Evolutionary conservation across 106 monocot species (phyloP), one percentile per base, ranked within the genome.

Genomic region (Phalaenopsis aphrodite): DNA sequence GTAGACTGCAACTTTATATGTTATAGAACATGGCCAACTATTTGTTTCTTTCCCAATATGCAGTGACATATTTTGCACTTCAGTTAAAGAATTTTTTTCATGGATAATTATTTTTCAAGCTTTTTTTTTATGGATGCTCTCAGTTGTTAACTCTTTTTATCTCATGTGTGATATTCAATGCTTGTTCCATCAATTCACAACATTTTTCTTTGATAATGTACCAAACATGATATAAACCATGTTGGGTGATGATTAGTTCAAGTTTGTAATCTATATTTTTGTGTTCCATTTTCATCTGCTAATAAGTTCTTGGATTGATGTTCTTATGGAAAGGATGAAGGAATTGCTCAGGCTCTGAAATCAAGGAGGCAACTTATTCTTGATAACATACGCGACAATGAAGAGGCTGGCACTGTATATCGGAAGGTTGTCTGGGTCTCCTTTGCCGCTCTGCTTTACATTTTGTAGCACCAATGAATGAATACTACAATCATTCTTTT

Each of bases 381-480:
- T 81, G 98, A 95, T 67, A 99, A 99, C 76, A 93, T 99, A 55
- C 90, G 98, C 71, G 94, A 99, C 66, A 99, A 99, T 84, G 98
- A 99, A 78, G 98, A 99, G 85, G 93, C 94, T 83, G 98, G 93
- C 81, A 76, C 92, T 76, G 75, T 84, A 16, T 99, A 99, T 79
- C 85, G 80, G 55, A 99, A 99, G 98, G 98, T 99, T 18, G 30
- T 45, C 42, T 64, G 10, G 65, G 36, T 68, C 17, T 83, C 55
- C 48, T 56, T 38, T 73, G 12, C 23, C 48, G 19, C 52, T 66
- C 80, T 21, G 17, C 6, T 79, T 77, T 79, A 15, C 18, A 56
- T 61, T 57, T 7, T 5, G 36, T 19, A 78, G n/a, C 10, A 55
- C 36, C 43, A 17, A 56, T 41, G 46, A 48, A 52, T 23, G 21